A percentile compares a stretch with the other conserved stretches of the same genome.
phyloP scores from a whole-genome alignment of 1,139 yeast genomes.

The Kurtzmaniella quercitrusa region DNA sequence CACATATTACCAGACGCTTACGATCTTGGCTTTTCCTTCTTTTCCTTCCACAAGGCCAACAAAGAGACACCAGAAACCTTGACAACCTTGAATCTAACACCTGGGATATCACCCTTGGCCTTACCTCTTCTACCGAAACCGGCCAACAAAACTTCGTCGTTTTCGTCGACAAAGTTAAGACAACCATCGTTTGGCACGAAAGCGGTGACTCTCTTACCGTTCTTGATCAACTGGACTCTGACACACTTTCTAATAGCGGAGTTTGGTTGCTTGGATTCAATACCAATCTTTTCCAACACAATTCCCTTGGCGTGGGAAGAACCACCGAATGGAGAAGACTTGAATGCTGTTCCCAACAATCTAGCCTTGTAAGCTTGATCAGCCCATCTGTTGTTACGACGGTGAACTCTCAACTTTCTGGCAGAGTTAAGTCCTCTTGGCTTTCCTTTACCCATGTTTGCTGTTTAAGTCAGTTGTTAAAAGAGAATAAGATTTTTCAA shows the following conservation, averaged over 20 bases:
- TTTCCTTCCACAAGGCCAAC: slow-evolving; percentile 99
- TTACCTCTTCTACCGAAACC: slow-evolving; percentile 99
- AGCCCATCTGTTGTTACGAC: slow-evolving; percentile 99
- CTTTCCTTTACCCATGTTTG: slow-evolving; percentile 83
- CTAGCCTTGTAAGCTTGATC: slow-evolving; percentile 97
- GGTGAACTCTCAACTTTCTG: slow-evolving; percentile 99
- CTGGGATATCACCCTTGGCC: slow-evolving; percentile 99
- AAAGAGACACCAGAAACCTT: slow-evolving; percentile 99
- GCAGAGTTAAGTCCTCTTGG: slow-evolving; percentile 99
- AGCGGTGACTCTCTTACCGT: slow-evolving; percentile 99
- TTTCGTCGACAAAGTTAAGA: slow-evolving; percentile 98
- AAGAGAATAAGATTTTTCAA: slow-evolving; percentile 5
- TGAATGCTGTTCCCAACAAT: slow-evolving; percentile 99
- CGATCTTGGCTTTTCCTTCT: slow-evolving; percentile 99
- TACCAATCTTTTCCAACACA: slow-evolving; percentile 98
- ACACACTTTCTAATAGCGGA: slow-evolving; percentile 99
- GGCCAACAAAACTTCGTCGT: slow-evolving; percentile 98
- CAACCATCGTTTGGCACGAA: slow-evolving; percentile 99
- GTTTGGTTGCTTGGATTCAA: slow-evolving; percentile 99
- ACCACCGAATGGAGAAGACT: slow-evolving; percentile 99
- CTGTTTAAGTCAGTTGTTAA: slow-evolving; percentile 12
- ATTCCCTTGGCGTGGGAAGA: slow-evolving; percentile 99
- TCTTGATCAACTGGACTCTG: slow-evolving; percentile 99
- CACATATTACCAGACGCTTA: slow-evolving; percentile 36
- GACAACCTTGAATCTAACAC: slow-evolving; percentile 99